These are phyloP conservation scores for Radiomyces spectabilis DNA, from an alignment of 192 early-diverging fungal species.

Conservation along the genomic window DNA sequence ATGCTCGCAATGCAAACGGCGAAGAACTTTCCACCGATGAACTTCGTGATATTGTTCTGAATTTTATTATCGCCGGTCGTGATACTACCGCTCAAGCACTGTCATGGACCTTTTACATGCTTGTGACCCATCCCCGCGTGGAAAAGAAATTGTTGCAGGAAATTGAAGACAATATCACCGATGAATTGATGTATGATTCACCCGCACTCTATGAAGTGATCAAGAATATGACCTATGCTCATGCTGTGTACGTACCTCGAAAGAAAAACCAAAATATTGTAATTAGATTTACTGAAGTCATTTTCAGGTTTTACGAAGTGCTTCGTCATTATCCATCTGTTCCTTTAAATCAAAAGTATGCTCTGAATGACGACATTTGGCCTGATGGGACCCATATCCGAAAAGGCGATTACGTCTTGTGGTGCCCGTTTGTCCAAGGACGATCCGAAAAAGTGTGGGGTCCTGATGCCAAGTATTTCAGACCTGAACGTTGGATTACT, in stretches of 20 bases:
- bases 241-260: conserved; percentile 24
- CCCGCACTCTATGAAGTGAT: conserved; percentile 20
- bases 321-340: conserved; percentile 63
- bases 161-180: conserved; percentile 16
- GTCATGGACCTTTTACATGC: conserved; percentile 40
- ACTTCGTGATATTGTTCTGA: conserved; percentile 28
- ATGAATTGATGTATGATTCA: conserved; percentile 17
- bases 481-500: conserved; percentile 34
- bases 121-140: conserved; percentile 31
- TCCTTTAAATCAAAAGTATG: conserved; percentile 47
- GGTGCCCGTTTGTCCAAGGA: conserved; percentile 45
- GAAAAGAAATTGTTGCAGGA: conserved; percentile 38
- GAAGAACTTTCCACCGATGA: conserved; percentile 13
- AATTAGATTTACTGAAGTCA: background rate
- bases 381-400: conserved; percentile 51
- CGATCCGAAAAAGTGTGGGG: conserved; percentile 54
- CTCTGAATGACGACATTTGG: conserved; percentile 45
- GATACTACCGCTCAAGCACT: conserved; percentile 49
- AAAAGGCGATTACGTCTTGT: conserved; percentile 41
- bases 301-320: conserved; percentile 37
- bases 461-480: conserved; percentile 43
- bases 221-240: conserved; percentile 24
- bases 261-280: background rate
- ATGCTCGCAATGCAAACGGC: conserved; percentile 19
- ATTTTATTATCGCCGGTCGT: conserved; percentile 33